phyloP scores from a whole-genome alignment of 2,329 filamentous ascomycete species.

The Cladosporium sp. region DNA sequence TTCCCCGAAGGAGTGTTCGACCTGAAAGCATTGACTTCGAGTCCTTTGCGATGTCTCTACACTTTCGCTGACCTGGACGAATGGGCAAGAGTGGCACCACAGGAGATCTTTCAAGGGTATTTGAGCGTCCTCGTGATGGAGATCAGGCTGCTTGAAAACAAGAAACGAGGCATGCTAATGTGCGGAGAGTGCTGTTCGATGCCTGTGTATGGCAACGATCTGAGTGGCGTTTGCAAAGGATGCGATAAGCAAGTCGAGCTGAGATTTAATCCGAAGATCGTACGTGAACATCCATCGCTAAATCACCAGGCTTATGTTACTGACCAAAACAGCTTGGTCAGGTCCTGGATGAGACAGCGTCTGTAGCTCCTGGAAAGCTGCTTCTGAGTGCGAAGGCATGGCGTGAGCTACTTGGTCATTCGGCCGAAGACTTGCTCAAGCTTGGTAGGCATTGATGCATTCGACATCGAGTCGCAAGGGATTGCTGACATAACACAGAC shows the following conservation, averaged over 20 bases:
- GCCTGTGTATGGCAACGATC: slow-evolving; percentile 50
- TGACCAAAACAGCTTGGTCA: slow-evolving; percentile 33
- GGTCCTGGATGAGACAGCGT: slow-evolving; percentile 54
- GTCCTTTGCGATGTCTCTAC: slow-evolving; percentile 35
- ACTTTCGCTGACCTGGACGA: slow-evolving; percentile 44
- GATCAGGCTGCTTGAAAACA: slow-evolving; percentile 37
- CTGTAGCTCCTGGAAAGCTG: slow-evolving; percentile 48
- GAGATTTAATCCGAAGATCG: slow-evolving; percentile 40
- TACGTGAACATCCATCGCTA: slow-evolving; percentile 22
- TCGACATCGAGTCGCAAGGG: background rate
- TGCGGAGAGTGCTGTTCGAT: slow-evolving; percentile 50
- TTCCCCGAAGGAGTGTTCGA: slow-evolving; percentile 39
- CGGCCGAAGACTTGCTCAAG: slow-evolving; percentile 40
- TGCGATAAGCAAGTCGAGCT: slow-evolving; percentile 36
- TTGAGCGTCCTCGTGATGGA: slow-evolving; percentile 42
- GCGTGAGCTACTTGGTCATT: slow-evolving; percentile 46
- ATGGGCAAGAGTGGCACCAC: slow-evolving; percentile 33
- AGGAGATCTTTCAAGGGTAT: slow-evolving; percentile 40
- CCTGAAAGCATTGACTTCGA: slow-evolving; percentile 18
- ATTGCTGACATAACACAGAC: background rate
- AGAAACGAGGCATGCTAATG: slow-evolving; percentile 42
- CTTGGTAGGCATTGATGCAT: slow-evolving; percentile 17
- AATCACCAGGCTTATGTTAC: background rate
- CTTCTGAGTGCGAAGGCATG: slow-evolving; percentile 53
- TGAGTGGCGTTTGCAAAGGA: slow-evolving; percentile 36